phyloP scores from a whole-genome alignment of 495 filamentous ascomycete species.

The Patellaria atrata region DNA sequence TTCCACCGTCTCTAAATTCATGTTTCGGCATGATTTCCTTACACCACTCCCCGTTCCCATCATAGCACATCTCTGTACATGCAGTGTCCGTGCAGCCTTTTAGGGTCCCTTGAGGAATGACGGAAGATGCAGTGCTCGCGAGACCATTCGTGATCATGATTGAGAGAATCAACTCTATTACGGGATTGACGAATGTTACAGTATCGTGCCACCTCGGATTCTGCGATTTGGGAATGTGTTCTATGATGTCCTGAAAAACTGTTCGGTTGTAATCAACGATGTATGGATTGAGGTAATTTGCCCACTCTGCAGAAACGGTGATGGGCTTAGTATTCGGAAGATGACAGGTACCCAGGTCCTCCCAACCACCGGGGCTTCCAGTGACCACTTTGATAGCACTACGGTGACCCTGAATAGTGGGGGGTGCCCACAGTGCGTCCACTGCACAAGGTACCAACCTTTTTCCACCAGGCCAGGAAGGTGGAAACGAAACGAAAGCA shows the following conservation, averaged over 20 bases:
- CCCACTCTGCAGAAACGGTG: background rate
- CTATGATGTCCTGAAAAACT: background rate
- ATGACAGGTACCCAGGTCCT: too few relatives aligned
- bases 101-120: slow-evolving; percentile 3
- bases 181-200: background rate
- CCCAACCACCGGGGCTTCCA: too few relatives aligned
- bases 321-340: background rate
- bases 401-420: background rate
- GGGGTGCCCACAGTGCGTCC: slow-evolving; percentile 1
- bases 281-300: slow-evolving; percentile 2
- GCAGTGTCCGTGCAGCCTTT: slow-evolving; percentile 1
- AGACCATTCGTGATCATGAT: slow-evolving; percentile 4
- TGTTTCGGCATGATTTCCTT: background rate
- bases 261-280: slow-evolving; percentile 1
- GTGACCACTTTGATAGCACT: background rate
- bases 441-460: slow-evolving; percentile 1
- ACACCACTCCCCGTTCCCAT: slow-evolving; percentile 4
- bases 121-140: background rate
- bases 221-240: background rate
- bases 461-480: slow-evolving; percentile 6
- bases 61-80: background rate
- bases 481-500: slow-evolving; percentile 1
- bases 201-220: background rate
- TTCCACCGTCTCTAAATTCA: slow-evolving; percentile 4
- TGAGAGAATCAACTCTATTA: slow-evolving; percentile 2